Base-by-base conservation (phyloP, 164 flowering plant species). In the Pachysandra terminalis region DNA sequence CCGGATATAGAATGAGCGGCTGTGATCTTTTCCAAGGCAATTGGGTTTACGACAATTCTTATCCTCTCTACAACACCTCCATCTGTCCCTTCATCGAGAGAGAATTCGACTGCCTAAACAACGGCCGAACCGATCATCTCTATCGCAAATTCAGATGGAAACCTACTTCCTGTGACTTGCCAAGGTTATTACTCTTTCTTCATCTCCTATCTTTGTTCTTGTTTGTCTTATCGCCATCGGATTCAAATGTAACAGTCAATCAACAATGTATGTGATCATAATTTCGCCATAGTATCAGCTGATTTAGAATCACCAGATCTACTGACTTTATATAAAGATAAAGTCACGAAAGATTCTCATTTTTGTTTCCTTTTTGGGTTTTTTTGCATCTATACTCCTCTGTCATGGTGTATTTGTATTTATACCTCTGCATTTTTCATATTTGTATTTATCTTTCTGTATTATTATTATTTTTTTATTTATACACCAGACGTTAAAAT, bases 111-210 rank as follows among this genome's bases (percentile, higher is more conserved):
- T 80, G 80, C 72, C 63, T 49, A 25, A 63, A 49, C 61, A 72
- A 74, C 51, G 80, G 78, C 0, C 57, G 82, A 15, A 70, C 70
- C 1, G 76, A 77, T 32, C 49, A 66, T 9, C 25, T 48, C n/a
- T 80, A 74, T 24, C 76, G 66, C 56, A 66, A 77, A 15, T 75
- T 67, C 21, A 68, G 75, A 56, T 80, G 83, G 83, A 61, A 77
- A 19, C 81, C 81, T 48, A 19, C 22, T 22, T 49, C 23, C 16
- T 77, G 80, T 48, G 19, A 64, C 32, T 64, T 80, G 12, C 79
- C 79, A 32, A 80, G 77, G 83, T 79, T 51, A 32, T 27, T 19
- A 28, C 10, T 26, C 19, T n/a, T 41, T 60, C 63, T 53, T 27
- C 61, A 14, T 19, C 0, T 28, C 13, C 37, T 27, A 16, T 27